Evolutionary conservation across 768 basidiomycete genomes (phyloP), one percentile per base, ranked within the genome.

Genomic region (Sarcodon sp.): DNA sequence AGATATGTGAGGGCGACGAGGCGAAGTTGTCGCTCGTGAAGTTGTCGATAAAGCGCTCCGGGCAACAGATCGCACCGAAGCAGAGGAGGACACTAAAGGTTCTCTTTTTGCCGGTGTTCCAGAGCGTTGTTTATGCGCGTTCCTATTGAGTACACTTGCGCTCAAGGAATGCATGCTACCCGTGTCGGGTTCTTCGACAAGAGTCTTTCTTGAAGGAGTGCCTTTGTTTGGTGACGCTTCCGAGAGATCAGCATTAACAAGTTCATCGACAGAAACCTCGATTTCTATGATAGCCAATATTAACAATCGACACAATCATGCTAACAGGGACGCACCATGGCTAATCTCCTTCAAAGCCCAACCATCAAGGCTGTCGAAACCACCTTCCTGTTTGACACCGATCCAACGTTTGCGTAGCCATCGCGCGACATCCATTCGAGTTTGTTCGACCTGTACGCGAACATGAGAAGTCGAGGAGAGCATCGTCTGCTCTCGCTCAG

Each of bases 341-440:
- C 79, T 75, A 36, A 98, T 89, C 58, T 97, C 94, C 60, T 89
- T 83, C 47, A 93, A 61, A 0, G 85, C 80, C 89, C 90, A 96
- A 4, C 72, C 73, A 44, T 94, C 89, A n/a, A 98, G 69, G 4
- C 65, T 59, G 45, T 84, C 81, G 55, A 97, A 94, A 0, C 87
- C 88, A n/a, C 78, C 76, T 45, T 80, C 79, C 44, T 83, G 77
- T 10, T 83, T 72, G 31, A 91, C 75, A 10, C 68, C 72, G 41
- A 83, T 57, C 90, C 89, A 96, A 4, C 85, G 75, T 50, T 80
- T 79, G 7, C 77, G 76, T 48, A 97, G 75, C 75, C 87, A 92
- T 38, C 68, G 66, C 0, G 87, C 59, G 32, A 92, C 61, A 36
- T 83, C 81, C 49, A 79, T 58, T 1, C 72, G 75, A 3, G 85